Evolutionary conservation across 495 filamentous ascomycete genomes (phyloP).

Genomic region (Tuber aestivum): DNA sequence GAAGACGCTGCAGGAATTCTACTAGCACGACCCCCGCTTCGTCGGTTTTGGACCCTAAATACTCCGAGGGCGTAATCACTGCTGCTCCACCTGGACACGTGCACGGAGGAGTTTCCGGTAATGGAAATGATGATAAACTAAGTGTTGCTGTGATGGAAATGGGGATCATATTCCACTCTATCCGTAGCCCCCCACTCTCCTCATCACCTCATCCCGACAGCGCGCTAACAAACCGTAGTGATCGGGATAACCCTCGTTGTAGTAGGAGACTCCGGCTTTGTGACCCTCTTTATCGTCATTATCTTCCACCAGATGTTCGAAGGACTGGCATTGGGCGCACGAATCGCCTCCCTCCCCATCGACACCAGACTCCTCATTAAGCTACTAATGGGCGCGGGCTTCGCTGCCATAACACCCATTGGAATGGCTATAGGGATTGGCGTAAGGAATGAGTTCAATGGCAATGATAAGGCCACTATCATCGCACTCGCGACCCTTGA

Average conservation of each 20-base stretch:
- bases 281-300: constrained; percentile 55
- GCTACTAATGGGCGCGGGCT: constrained; percentile 48
- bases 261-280: constrained; percentile 53
- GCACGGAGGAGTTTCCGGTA: constrained; percentile 6
- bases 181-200: constrained; percentile 46
- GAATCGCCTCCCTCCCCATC: constrained; percentile 56
- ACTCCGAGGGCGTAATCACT: background rate
- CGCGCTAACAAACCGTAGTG: constrained; percentile 43
- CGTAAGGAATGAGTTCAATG: constrained; percentile 53
- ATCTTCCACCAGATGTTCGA: constrained; percentile 71
- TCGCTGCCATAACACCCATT: constrained; percentile 54
- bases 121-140: constrained; percentile 48
- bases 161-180: constrained; percentile 67
- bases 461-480: constrained; percentile 51
- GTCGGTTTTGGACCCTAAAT: background rate
- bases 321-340: constrained; percentile 67
- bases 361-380: constrained; percentile 41
- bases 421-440: constrained; percentile 59
- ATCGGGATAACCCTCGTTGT: constrained; percentile 58
- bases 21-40: background rate
- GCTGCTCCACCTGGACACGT: background rate
- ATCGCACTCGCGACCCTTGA: constrained; percentile 56
- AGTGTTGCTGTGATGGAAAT: constrained; percentile 60
- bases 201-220: background rate
- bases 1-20: background rate